A percentile compares a stretch with the other conserved stretches of the same genome.
phyloP scores from a whole-genome alignment of 2,329 filamentous ascomycete species.

The Herpomyces periplanetae region DNA sequence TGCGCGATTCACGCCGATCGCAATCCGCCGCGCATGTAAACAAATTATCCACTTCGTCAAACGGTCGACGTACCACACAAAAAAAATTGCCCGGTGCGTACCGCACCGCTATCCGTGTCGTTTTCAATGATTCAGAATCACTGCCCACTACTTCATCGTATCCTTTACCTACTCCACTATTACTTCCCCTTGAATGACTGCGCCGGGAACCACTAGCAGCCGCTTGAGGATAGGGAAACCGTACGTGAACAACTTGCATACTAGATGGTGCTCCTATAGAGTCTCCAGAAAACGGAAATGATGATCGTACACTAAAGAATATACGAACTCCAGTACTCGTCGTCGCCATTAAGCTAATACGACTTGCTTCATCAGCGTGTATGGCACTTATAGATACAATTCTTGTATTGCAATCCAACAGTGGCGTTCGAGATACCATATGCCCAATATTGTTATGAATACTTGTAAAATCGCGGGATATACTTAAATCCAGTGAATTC shows the following conservation, averaged over 20 bases:
- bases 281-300: constrained; percentile 14
- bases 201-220: constrained; percentile 5
- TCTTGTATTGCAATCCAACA: constrained; percentile 25
- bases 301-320: constrained; percentile 73
- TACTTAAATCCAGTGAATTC: constrained; percentile 13
- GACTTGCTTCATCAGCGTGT: constrained; percentile 31
- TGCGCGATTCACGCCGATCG: too few species aligned
- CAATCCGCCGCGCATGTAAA: constrained; percentile 66
- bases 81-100: constrained; percentile 74
- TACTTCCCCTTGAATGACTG: too few species aligned
- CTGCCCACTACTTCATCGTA: constrained; percentile 6
- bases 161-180: too few species aligned
- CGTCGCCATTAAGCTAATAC: constrained; percentile 55
- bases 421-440: constrained; percentile 25
- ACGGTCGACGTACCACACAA: constrained; percentile 26
- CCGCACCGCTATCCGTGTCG: constrained; percentile 8
- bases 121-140: constrained; percentile 6
- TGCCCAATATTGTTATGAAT: constrained; percentile 37
- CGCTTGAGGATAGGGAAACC: constrained; percentile 30
- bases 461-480: constrained; percentile 13
- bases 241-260: constrained; percentile 92
- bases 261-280: constrained; percentile 36
- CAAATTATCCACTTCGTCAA: constrained; percentile 20
- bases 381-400: constrained; percentile 66
- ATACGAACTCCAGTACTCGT: constrained; percentile 67